phyloP scores from a whole-genome alignment of 2,329 filamentous ascomycete genomes.

The Exophiala spinifera region DNA sequence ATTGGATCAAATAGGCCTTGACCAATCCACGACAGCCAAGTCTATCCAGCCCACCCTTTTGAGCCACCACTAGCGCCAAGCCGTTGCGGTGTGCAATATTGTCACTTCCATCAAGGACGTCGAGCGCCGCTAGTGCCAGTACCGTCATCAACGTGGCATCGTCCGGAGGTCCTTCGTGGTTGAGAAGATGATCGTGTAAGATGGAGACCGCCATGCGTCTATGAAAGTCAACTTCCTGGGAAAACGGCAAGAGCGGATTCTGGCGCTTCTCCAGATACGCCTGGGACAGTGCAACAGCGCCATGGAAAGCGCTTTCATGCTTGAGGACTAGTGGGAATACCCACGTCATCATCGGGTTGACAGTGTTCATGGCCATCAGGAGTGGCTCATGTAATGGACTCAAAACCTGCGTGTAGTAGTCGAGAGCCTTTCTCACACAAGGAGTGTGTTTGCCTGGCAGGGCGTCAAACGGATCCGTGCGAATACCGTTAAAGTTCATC shows the following conservation, averaged over 20 bases:
- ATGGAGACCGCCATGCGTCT: constrained; percentile 9
- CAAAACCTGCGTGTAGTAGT: constrained; percentile 13
- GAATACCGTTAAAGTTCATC: constrained; percentile 7
- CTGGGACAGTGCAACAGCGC: constrained; percentile 16
- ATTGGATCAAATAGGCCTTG: constrained; percentile 16
- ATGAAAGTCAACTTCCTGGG: constrained; percentile 15
- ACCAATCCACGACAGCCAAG: constrained; percentile 10
- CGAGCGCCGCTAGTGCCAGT: constrained; percentile 14
- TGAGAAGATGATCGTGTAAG: constrained; percentile 5
- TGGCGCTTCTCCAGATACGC: constrained; percentile 14
- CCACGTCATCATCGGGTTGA: constrained; percentile 17
- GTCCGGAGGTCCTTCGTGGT: constrained; percentile 8
- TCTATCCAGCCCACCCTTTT: constrained; percentile 21
- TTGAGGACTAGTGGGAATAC: constrained; percentile 12
- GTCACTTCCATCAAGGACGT: constrained; percentile 14
- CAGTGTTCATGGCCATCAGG: constrained; percentile 10
- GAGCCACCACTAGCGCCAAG: constrained; percentile 16
- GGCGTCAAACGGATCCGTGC: constrained; percentile 13
- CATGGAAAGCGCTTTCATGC: constrained; percentile 15
- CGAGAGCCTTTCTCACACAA: constrained; percentile 11
- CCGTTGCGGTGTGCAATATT: constrained; percentile 13
- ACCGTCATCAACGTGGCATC: constrained; percentile 16
- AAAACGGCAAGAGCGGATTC: constrained; percentile 4
- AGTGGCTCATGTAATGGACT: constrained; percentile 14
- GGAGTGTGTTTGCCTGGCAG: constrained; percentile 14